Evolutionary conservation across 1,284 basidiomycete species (phyloP), one percentile per base, ranked within the genome.

Genomic region (Boletus nobilissimus): DNA sequence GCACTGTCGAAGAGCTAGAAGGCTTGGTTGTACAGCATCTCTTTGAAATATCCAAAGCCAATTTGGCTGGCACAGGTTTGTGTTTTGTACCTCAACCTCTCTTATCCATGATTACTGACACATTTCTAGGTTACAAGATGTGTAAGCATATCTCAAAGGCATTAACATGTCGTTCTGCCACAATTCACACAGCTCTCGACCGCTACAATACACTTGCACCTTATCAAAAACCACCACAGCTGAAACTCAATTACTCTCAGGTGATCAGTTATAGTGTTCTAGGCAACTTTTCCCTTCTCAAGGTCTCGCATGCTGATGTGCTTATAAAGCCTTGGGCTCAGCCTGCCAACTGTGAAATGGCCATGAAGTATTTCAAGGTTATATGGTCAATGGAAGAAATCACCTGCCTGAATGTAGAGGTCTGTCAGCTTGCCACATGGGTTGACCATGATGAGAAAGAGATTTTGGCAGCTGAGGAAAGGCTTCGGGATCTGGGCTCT

Each of bases 91-190:
- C 16, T 10, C 7, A 1, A 11, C 29, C 14, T 39, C n/a, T 48
- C 46, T 48, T 48, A 24, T 48, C 46, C 22, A n/a, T 62, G 14
- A 62, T 32, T 22, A n/a, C n/a, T 67, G 13, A 43, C 34, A n/a
- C 24, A 1, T 7, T 32, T 36, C n/a, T 39, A 69, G 68, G 68
- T 29, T 69, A 69, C 38, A 69, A 69, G 26, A 69, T 69, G 48
- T 36, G 26, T 16, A 69, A 69, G n/a, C 68, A 69, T 69, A 69
- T 69, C 19, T 69, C 51, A 9, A 69, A 69, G 26, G 68, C 48
- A n/a, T 54, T 69, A 6, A 18, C 36, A 5, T 16, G 13, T 16
- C 24, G 26, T 19, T 69, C 68, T 36, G 26, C 68, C 10, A 11
- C 34, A 9, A 54, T 69, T 14, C 34, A 8, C 7, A 29, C 36